Evolutionary conservation across 805 yeast species (phyloP).

Genomic region (Pichia phayaonensis): DNA sequence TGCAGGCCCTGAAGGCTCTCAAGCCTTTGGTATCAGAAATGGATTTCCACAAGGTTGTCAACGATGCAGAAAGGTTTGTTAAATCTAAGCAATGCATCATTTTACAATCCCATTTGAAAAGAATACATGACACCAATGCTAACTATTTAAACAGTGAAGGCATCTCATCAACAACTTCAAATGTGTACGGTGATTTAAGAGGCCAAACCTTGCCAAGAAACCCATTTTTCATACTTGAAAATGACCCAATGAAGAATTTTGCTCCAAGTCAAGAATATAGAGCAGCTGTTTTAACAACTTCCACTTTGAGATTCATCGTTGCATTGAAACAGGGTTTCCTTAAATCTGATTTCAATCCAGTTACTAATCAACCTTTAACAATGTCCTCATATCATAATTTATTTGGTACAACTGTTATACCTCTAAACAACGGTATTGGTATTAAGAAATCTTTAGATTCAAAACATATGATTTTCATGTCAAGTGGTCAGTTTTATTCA

Average conservation of each 20-base stretch:
- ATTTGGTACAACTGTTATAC: conserved; percentile 62
- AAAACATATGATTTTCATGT: conserved; percentile 42
- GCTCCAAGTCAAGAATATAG: conserved; percentile 59
- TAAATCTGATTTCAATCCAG: conserved; percentile 51
- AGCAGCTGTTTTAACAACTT: conserved; percentile 58
- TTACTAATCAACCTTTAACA: conserved; percentile 43
- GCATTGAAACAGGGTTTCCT: conserved; percentile 48
- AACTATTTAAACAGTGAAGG: conserved; percentile 48
- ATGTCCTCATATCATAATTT: conserved; percentile 62
- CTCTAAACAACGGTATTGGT: conserved; percentile 35
- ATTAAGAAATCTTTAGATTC: conserved; percentile 33
- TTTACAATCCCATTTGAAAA: conserved; percentile 47
- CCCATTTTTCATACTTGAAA: conserved; percentile 67
- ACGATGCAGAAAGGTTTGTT: conserved; percentile 39
- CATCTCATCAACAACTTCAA: conserved; percentile 43
- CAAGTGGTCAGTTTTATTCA: conserved; percentile 43
- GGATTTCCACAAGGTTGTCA: conserved; percentile 39
- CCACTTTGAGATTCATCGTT: conserved; percentile 58
- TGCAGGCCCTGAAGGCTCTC: conserved; percentile 46
- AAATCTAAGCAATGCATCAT: conserved; percentile 33
- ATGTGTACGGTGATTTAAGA: conserved; percentile 53
- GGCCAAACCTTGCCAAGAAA: conserved; percentile 70
- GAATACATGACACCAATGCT: conserved; percentile 36
- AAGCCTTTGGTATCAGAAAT: conserved; percentile 51
- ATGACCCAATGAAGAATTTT: conserved; percentile 58